A percentile compares a stretch with the other conserved stretches of the same genome.
Evolutionary conservation across 345 rosid species (phyloP).

Genomic region (Aethionema arabicum): DNA sequence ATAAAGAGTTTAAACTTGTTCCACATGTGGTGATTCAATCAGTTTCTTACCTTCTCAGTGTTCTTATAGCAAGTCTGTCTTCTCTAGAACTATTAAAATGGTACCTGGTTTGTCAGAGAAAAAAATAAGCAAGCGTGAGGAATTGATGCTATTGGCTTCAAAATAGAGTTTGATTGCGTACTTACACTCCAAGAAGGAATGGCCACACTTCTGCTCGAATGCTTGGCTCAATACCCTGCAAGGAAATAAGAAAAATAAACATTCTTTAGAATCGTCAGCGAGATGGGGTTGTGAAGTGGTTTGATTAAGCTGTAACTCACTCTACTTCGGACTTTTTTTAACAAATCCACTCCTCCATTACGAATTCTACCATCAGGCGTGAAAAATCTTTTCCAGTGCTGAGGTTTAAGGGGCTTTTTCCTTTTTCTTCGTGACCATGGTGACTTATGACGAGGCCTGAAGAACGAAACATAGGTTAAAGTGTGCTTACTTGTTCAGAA

Average conservation of each 20-base stretch:
- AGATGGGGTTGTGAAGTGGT: constrained; percentile 1
- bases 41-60: constrained; percentile 61
- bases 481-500: constrained; percentile 1
- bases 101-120: constrained; percentile 49
- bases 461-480: constrained; percentile 21
- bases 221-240: constrained; percentile 89
- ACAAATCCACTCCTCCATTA: constrained; percentile 73
- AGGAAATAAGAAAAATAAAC: constrained; percentile 16
- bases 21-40: constrained; percentile 16
- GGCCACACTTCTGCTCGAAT: constrained; percentile 96
- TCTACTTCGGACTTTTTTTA: constrained; percentile 90
- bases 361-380: constrained; percentile 68
- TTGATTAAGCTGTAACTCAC: constrained; percentile 52
- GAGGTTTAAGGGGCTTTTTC: constrained; percentile 66
- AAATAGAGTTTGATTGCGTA: constrained; percentile 15
- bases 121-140: background rate
- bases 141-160: background rate
- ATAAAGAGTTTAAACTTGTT: background rate
- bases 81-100: constrained; percentile 75
- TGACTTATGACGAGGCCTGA: constrained; percentile 76
- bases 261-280: constrained; percentile 2
- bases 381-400: constrained; percentile 80
- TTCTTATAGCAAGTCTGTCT: constrained; percentile 68
- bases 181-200: constrained; percentile 98
- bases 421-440: constrained; percentile 95